Evolutionary conservation across 495 filamentous ascomycete species (phyloP).

Genomic region (Talaromyces liani): DNA sequence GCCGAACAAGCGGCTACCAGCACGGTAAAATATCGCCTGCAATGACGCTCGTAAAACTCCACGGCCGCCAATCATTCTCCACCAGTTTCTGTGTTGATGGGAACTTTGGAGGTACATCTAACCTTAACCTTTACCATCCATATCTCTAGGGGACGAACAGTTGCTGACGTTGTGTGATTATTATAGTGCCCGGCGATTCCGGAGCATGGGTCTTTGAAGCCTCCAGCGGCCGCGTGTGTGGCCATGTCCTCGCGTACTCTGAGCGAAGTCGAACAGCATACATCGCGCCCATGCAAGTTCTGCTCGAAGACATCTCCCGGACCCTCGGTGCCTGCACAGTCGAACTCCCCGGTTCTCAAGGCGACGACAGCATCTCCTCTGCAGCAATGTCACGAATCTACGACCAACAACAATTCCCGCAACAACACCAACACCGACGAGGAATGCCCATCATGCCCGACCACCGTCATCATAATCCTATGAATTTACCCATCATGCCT

Average conservation of each 20-base stretch:
- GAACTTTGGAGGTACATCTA: slow-evolving; percentile 54
- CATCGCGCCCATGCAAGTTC: slow-evolving; percentile 89
- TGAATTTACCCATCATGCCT: slow-evolving; percentile 15
- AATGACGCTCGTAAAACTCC: slow-evolving; percentile 74
- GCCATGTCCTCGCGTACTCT: slow-evolving; percentile 84
- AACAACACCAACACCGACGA: not conserved
- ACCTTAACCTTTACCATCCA: not conserved
- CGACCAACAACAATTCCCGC: not conserved
- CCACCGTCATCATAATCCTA: slow-evolving; percentile 10
- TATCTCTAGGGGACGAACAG: not conserved
- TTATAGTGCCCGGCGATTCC: slow-evolving; percentile 72
- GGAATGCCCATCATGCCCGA: slow-evolving; percentile 11
- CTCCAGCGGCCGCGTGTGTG: slow-evolving; percentile 68
- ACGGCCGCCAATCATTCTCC: slow-evolving; percentile 70
- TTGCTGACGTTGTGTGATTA: not conserved
- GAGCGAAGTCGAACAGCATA: slow-evolving; percentile 69
- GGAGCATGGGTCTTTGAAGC: slow-evolving; percentile 92
- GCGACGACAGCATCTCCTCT: slow-evolving; percentile 21
- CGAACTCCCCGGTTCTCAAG: slow-evolving; percentile 29
- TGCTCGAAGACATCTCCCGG: slow-evolving; percentile 75
- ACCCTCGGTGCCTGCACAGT: slow-evolving; percentile 49
- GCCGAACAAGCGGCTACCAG: slow-evolving; percentile 82
- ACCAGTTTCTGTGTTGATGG: slow-evolving; percentile 75
- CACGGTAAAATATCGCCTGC: slow-evolving; percentile 65
- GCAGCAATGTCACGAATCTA: slow-evolving; percentile 8